Evolutionary conservation across 169 alveolate genomes (phyloP).

Genomic region (Cyclospora cayetanensis): DNA sequence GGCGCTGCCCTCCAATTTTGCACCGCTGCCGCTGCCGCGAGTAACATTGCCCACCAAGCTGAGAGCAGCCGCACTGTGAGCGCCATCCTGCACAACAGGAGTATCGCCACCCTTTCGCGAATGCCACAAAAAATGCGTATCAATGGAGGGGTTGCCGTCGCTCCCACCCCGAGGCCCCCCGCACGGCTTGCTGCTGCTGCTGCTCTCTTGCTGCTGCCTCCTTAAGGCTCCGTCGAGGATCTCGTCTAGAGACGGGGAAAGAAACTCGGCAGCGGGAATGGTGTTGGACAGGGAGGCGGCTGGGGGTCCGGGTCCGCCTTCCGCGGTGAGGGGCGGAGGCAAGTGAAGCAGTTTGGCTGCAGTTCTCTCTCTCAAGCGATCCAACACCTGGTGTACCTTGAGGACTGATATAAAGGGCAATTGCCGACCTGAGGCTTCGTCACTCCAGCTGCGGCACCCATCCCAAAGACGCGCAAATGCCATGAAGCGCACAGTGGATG

Average conservation of each 20-base stretch:
- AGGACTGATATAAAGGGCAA: constrained; percentile 48
- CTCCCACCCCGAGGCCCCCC: neutral
- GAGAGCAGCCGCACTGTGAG: neutral
- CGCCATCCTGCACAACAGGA: neutral
- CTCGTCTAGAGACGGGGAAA: constrained; percentile 35
- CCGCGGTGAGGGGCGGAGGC: constrained; percentile 61
- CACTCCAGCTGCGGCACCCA: constrained; percentile 70
- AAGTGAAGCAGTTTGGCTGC: constrained; percentile 69
- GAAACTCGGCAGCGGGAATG: constrained; percentile 61
- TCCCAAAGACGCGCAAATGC: too few species aligned
- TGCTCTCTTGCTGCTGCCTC: neutral
- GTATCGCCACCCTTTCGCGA: too few species aligned
- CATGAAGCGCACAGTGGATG: too few species aligned
- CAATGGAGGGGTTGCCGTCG: neutral
- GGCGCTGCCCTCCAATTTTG: constrained; percentile 1
- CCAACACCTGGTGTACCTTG: constrained; percentile 68
- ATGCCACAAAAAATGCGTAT: too few species aligned
- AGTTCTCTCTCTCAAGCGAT: constrained; percentile 65
- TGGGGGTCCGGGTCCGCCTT: constrained; percentile 28
- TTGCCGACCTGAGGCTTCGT: constrained; percentile 57
- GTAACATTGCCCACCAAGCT: neutral
- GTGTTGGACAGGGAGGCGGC: constrained; percentile 48
- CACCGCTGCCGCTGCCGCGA: neutral
- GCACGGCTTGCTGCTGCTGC: neutral
- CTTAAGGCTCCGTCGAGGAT: neutral